Base-by-base conservation (phyloP, 2,329 filamentous ascomycete species). In the Calonectria henricotiae region DNA sequence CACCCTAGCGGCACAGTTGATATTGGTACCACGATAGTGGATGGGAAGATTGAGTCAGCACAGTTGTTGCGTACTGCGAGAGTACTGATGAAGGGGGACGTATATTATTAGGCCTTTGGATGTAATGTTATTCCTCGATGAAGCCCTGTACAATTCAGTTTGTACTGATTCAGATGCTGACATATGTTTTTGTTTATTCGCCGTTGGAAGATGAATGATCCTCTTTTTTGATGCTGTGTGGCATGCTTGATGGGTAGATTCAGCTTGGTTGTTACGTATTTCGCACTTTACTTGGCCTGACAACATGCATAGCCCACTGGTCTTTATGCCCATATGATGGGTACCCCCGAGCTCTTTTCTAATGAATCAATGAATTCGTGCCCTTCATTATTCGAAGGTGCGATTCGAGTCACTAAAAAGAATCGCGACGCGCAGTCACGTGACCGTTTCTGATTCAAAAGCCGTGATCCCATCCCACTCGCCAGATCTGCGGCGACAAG, bases 1-100 rank as follows among this genome's bases (percentile, higher is more conserved):
- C 86, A 88, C 71, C 85, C 86, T 0, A 85, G 84, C 41, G 86
- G 86, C 2, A 81, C 71, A 51, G 78, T 88, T 20, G 84, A 86
- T 65, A 85, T 88, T 23, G 83, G 84, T 1, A 85, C 85, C 1
- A 82, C 79, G 12, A 79, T 85, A 35, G 74, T 67, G 20, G 73
- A 82, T 27, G 86, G 84, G 0, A 74, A 78, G 46, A 82, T 88
- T 23, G 76, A 82, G 63, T 85, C 83, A 17, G 86, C 86, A 0
- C 82, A 85, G 68, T 72, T 88, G 32, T 79, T 85, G 70, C 80
- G 86, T 23, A 88, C 86, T 0, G 86, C 85, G 8, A 82, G 85
- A 62, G 78, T 87, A 5, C 54, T 88, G 71, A 88, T 88, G 86
- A 85, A 85, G 69, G 86, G 86, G 0, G 75, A 83, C 5, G 83